phyloP scores from a whole-genome alignment of 2,329 filamentous ascomycete species.

The Rhynchosporium agropyri region DNA sequence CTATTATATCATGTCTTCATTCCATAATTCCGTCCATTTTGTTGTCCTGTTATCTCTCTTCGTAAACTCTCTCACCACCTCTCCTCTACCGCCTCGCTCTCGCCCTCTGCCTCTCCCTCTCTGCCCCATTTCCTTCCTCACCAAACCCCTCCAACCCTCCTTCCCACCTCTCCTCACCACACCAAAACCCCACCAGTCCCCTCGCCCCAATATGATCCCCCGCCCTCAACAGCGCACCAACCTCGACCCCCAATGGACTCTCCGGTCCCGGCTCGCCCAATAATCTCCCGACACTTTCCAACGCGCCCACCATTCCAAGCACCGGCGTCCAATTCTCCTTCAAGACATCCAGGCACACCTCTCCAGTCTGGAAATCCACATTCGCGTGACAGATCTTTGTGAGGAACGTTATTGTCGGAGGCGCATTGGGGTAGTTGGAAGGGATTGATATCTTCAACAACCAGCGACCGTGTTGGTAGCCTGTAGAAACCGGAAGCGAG shows the following conservation, averaged over 20 bases:
- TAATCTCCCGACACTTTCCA: constrained; percentile 73
- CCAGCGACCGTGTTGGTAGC: constrained; percentile 69
- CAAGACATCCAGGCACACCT: constrained; percentile 92
- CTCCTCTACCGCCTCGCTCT: neutral
- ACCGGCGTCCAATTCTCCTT: constrained; percentile 80
- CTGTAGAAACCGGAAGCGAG: constrained; percentile 28
- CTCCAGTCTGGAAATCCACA: constrained; percentile 71
- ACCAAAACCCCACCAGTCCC: constrained; percentile 73
- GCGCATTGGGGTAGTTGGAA: constrained; percentile 72
- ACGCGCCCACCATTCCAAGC: constrained; percentile 76
- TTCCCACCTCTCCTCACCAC: constrained; percentile 54
- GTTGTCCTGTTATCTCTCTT: too few species aligned
- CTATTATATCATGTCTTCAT: too few species aligned
- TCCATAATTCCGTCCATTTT: too few species aligned
- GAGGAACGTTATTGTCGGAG: constrained; percentile 78
- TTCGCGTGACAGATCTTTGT: constrained; percentile 88
- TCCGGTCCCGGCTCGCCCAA: constrained; percentile 70
- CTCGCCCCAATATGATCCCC: constrained; percentile 71
- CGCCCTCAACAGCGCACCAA: constrained; percentile 66
- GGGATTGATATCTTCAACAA: constrained; percentile 78
- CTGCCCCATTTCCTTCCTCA: too few species aligned
- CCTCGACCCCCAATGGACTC: constrained; percentile 77
- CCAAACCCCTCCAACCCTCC: constrained; percentile 39
- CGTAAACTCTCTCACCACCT: neutral
- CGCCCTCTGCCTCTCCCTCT: constrained; percentile 10